Percentiles rank a stretch among this genome's conserved stretches.
phyloP scores from a whole-genome alignment of 805 yeast genomes.

The Candida koratica region DNA sequence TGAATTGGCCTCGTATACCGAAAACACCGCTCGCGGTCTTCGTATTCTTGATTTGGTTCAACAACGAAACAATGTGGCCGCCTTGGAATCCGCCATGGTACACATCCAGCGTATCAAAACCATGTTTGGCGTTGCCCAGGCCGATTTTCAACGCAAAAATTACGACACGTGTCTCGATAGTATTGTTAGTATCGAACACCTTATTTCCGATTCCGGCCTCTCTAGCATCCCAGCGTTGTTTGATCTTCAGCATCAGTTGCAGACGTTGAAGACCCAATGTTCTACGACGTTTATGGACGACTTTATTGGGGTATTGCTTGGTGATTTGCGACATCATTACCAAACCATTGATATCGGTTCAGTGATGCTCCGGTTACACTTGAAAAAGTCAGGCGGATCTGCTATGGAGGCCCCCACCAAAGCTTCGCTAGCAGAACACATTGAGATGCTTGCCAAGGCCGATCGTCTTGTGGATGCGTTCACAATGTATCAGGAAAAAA shows the following conservation, averaged over 20 bases:
- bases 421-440: constrained; percentile 39
- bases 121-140: constrained; percentile 32
- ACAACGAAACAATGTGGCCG: constrained; percentile 56
- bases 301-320: constrained; percentile 52
- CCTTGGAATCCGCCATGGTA: constrained; percentile 56
- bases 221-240: constrained; percentile 47
- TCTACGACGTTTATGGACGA: constrained; percentile 63
- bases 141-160: constrained; percentile 41
- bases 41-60: constrained; percentile 46
- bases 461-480: constrained; percentile 62
- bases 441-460: constrained; percentile 57
- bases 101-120: constrained; percentile 44
- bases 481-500: constrained; percentile 59
- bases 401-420: constrained; percentile 40
- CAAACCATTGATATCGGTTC: constrained; percentile 44
- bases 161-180: constrained; percentile 54
- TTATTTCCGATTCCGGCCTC: constrained; percentile 44
- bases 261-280: constrained; percentile 55
- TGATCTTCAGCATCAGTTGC: constrained; percentile 49
- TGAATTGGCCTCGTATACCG: constrained; percentile 45
- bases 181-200: constrained; percentile 52
- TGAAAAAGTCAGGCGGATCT: constrained; percentile 25
- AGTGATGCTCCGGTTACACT: constrained; percentile 48
- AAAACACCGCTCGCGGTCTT: constrained; percentile 46
- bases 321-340: constrained; percentile 60